phyloP scores from a whole-genome alignment of 2,329 filamentous ascomycete species.

The Calonectria pauciramosa region DNA sequence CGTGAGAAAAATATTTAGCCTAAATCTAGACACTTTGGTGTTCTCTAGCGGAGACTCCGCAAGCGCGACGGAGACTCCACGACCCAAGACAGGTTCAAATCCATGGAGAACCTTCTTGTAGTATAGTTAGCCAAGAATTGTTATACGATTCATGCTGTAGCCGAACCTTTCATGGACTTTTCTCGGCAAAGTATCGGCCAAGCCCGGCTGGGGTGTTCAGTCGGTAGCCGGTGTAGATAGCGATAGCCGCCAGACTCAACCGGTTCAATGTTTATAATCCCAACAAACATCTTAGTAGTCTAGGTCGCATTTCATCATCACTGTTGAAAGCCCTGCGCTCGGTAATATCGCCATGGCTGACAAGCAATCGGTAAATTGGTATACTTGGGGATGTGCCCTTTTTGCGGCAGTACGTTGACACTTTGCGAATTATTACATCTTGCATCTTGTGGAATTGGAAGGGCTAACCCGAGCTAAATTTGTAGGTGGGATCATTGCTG shows the following conservation, averaged over 20 bases:
- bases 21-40: not conserved
- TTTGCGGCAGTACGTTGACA: not conserved
- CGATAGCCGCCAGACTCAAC: not conserved
- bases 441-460: too few species aligned
- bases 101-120: not conserved
- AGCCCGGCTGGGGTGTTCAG: not conserved
- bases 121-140: not conserved
- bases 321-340: not conserved
- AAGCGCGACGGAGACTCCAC: not conserved
- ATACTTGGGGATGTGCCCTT: constrained; percentile 6
- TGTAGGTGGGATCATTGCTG: not conserved
- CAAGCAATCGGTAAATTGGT: not conserved
- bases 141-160: not conserved
- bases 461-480: not conserved
- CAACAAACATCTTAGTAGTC: not conserved
- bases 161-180: not conserved
- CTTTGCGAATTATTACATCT: not conserved
- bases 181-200: not conserved
- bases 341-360: not conserved
- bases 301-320: not conserved
- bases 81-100: too few species aligned
- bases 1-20: not conserved
- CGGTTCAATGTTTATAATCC: not conserved
- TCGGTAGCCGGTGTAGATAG: not conserved
- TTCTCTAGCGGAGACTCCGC: not conserved